A percentile compares a stretch with the other conserved stretches of the same genome.
Conservation (phyloP, 495 filamentous ascomycete species). For the Podospora bellae-mahoneyi region DNA sequence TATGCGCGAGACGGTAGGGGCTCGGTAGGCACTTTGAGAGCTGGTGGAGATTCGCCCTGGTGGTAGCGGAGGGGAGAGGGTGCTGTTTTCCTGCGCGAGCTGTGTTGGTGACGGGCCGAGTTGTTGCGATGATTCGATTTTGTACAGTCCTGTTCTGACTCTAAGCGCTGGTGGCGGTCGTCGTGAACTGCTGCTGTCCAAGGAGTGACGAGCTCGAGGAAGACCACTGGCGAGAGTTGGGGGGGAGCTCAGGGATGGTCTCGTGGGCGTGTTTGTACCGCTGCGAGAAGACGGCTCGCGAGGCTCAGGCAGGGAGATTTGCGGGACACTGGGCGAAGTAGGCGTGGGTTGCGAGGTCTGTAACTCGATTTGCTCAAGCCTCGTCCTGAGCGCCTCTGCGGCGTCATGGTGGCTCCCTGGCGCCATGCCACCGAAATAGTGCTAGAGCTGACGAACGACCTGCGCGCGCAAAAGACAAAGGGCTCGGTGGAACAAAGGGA, state of each 20-base stretch:
- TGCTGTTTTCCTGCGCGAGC: slow-evolving; percentile 8
- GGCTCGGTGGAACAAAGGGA: not conserved
- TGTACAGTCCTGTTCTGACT: slow-evolving; percentile 26
- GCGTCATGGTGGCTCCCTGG: slow-evolving; percentile 12
- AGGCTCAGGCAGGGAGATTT: not conserved
- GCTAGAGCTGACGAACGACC: not conserved
- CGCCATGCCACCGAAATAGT: slow-evolving; percentile 16
- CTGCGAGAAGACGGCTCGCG: slow-evolving; percentile 6
- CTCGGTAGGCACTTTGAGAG: not conserved
- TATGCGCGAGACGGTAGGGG: slow-evolving; percentile 6
- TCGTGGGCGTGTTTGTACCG: slow-evolving; percentile 3
- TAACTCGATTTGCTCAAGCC: slow-evolving; percentile 28
- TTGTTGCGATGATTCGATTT: slow-evolving; percentile 28
- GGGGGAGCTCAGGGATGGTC: not conserved
- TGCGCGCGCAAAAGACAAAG: not conserved
- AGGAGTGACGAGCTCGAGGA: slow-evolving; percentile 3
- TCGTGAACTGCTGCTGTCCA: not conserved
- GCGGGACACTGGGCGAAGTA: not conserved
- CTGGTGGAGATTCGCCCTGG: slow-evolving; percentile 19
- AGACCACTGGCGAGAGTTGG: not conserved
- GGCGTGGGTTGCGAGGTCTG: slow-evolving; percentile 16
- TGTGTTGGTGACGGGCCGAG: slow-evolving; percentile 12
- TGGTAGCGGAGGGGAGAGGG: slow-evolving; percentile 22
- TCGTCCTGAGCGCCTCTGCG: slow-evolving; percentile 23
- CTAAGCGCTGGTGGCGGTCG: slow-evolving; percentile 12